phyloP scores from a whole-genome alignment of 352 stramenopile species.

The Globisporangium mamillatum region DNA sequence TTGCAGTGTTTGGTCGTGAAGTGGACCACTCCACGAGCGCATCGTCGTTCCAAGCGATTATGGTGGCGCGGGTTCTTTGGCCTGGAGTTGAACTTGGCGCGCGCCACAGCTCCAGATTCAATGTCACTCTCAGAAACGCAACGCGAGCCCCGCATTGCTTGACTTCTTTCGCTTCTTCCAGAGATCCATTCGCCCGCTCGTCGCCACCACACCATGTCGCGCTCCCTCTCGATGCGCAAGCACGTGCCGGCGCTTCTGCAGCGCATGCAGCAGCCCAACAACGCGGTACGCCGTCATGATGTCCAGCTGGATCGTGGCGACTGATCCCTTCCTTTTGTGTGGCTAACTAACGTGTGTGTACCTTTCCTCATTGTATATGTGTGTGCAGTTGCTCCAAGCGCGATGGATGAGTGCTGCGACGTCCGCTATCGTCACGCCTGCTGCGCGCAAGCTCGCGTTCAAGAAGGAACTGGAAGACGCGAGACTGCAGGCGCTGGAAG shows the following conservation, averaged over 20 bases:
- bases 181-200: not conserved
- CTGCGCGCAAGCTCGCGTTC: slow-evolving; percentile 67
- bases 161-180: not conserved
- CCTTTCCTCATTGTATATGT: not conserved
- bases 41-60: not conserved
- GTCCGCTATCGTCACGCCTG: slow-evolving; percentile 42
- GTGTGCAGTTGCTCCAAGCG: slow-evolving; percentile 16
- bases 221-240: slow-evolving; percentile 12
- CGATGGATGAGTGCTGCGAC: slow-evolving; percentile 45
- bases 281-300: not conserved
- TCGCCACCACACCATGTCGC: not conserved
- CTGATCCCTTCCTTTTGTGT: not conserved
- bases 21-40: not conserved
- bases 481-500: slow-evolving; percentile 46
- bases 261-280: slow-evolving; percentile 12
- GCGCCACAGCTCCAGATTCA: not conserved
- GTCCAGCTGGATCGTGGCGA: not conserved
- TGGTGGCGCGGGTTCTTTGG: not conserved
- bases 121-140: not conserved
- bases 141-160: not conserved
- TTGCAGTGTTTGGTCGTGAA: not conserved
- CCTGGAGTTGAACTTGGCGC: not conserved
- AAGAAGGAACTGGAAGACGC: slow-evolving; percentile 70
- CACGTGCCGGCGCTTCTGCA: slow-evolving; percentile 9
- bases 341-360: not conserved